Evolutionary conservation across 768 basidiomycete species (phyloP).

Genomic region (Mrakia frigida): DNA sequence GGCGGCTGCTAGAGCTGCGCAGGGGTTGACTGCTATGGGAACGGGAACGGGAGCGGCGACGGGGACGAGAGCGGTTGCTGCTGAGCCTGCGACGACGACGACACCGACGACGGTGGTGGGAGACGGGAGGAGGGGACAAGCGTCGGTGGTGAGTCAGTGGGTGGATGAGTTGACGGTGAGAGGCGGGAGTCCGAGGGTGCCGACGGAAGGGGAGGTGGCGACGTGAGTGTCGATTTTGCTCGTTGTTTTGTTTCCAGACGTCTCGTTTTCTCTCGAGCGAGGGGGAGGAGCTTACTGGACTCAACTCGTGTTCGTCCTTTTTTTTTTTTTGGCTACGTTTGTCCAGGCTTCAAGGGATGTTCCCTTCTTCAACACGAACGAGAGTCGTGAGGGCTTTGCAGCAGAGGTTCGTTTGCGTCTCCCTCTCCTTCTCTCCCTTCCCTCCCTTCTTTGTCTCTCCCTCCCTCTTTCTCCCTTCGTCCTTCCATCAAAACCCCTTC

Average conservation of each 20-base stretch:
- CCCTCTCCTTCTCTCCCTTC: neutral
- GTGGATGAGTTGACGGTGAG: constrained; percentile 6
- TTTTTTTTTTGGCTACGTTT: neutral
- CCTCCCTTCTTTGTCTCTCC: neutral
- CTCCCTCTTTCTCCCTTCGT: neutral
- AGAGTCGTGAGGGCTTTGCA: neutral
- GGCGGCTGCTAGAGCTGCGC: neutral
- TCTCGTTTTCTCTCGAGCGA: too few species aligned
- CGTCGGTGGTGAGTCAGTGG: constrained; percentile 1
- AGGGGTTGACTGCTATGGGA: neutral
- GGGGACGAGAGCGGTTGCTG: neutral
- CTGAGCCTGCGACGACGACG: neutral
- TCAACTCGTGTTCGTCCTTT: too few species aligned
- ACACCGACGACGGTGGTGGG: neutral
- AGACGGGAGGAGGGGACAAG: too few species aligned
- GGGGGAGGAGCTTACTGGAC: too few species aligned
- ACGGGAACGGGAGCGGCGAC: neutral
- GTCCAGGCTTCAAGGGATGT: neutral
- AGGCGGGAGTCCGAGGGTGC: neutral
- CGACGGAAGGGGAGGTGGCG: constrained; percentile 6
- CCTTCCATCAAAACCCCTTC: neutral
- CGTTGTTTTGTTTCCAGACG: neutral
- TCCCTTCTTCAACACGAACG: neutral
- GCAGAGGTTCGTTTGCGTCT: neutral
- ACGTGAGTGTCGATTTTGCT: too few species aligned